Conservation (phyloP, 116 monocot genomes). For the Dioscorea cayenensis region DNA sequence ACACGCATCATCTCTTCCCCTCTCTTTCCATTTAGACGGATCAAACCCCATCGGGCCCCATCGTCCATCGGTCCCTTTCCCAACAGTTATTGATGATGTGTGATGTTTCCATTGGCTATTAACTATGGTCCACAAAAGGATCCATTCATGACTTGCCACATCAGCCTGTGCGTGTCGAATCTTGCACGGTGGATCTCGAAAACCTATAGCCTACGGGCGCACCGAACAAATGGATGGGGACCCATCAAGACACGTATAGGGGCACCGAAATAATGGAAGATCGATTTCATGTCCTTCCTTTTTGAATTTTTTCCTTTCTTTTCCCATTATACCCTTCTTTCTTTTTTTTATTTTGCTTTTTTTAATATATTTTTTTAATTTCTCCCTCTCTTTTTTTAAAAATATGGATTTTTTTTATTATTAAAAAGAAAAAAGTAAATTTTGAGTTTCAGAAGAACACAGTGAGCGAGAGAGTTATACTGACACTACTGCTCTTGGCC, state of each 20-base stretch:
- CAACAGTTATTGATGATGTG: too few relatives aligned
- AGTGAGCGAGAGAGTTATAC: too few relatives aligned
- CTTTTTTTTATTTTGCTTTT: not conserved
- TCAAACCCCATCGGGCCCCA: too few relatives aligned
- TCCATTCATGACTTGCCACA: not conserved
- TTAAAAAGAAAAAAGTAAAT: not conserved
- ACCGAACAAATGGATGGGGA: slow-evolving; percentile 1
- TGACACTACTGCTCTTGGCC: not conserved
- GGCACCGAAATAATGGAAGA: slow-evolving; percentile 1
- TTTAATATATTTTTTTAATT: too few relatives aligned
- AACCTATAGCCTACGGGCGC: not conserved
- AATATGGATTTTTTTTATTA: not conserved
- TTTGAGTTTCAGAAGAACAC: too few relatives aligned
- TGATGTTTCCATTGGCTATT: too few relatives aligned
- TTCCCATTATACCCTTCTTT: not conserved
- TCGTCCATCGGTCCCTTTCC: too few relatives aligned
- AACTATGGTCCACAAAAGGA: not conserved
- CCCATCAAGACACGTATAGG: not conserved
- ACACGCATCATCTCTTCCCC: too few relatives aligned
- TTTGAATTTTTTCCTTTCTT: not conserved
- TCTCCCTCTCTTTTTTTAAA: not conserved
- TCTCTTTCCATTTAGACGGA: too few relatives aligned
- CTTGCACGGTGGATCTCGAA: not conserved
- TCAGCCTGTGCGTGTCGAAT: not conserved
- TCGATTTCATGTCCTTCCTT: not conserved